Base-by-base conservation (phyloP, 441 rosid genomes). In the Brassica balearica region DNA sequence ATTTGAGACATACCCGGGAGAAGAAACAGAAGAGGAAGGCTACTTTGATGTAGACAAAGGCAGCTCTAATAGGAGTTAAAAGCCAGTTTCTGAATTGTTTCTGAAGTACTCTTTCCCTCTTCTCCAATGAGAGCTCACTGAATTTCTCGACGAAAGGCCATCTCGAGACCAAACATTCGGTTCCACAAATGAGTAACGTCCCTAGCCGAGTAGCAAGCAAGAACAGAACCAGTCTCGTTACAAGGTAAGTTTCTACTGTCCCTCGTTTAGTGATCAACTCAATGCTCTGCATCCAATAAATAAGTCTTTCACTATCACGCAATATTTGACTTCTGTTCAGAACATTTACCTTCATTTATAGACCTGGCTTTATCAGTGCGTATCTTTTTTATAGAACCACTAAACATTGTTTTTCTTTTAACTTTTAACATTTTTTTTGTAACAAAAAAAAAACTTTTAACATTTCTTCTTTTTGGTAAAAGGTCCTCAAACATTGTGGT, bases 191-290 rank as follows among this genome's bases (percentile, higher is more conserved):
- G 71, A 93, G 12, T 6, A 89, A 12, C 1, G 94, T 91, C 17
- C 98, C 98, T 38, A 93, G 3, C 82, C 89, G 84, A 4, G 97
- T 88, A 4, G 87, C 98, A 23, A 93, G 6, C 80, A 87, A 78
- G 8, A 94, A 87, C n/a, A 86, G 20, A 4, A 89, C 82, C 10
- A 77, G 32, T 38, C 93, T 86, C 29, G 80, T 63, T 71, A 84
- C 0, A 2, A 87, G 59, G 72, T 76, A 34, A 1, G 75, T 85
- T 67, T 89, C 97, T 1, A 3, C 27, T 0, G 75, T 17, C 1
- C 61, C 82, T 79, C 93, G 85, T 71, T 78, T 82, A 19, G 0
- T 7, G 9, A 91, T 0, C 11, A 76, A 1, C 82, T 90, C 95
- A 6, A 91, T 91, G 0, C 51, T 70, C 97, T 91, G 84, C 25